Percentiles rank a stretch among this genome's conserved stretches.
Conservation (phyloP, 2,329 filamentous ascomycete genomes). For the Akanthomyces dipterigenus region DNA sequence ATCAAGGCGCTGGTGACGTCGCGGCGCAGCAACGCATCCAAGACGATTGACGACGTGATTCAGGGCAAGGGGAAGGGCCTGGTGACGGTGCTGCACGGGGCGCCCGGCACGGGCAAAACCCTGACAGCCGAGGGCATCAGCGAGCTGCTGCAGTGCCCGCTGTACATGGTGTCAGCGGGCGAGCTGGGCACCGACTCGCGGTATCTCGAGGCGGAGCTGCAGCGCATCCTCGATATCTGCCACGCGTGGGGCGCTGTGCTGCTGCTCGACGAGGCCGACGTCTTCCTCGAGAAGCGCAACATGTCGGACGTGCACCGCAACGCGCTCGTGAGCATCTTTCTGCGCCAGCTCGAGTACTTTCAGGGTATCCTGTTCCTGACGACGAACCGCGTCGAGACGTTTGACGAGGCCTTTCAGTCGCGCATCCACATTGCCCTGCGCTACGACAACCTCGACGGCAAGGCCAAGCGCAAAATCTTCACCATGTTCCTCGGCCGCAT, state of each 20-base stretch:
- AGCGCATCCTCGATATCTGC: conserved; percentile 79
- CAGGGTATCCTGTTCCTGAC: conserved; percentile 87
- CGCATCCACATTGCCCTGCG: conserved; percentile 79
- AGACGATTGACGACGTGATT: conserved; percentile 77
- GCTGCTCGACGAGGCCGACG: conserved; percentile 78
- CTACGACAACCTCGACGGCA: conserved; percentile 66
- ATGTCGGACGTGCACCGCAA: conserved; percentile 81
- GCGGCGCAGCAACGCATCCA: conserved; percentile 73
- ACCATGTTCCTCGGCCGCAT: conserved; percentile 76
- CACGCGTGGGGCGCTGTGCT: conserved; percentile 82
- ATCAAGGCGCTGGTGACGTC: conserved; percentile 73
- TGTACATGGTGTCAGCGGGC: conserved; percentile 78
- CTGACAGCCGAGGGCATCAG: conserved; percentile 82
- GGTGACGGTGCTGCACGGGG: conserved; percentile 73
- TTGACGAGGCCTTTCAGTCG: conserved; percentile 85
- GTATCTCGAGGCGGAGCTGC: conserved; percentile 67
- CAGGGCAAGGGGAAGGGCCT: conserved; percentile 82
- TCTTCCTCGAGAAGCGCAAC: conserved; percentile 76
- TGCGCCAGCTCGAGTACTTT: conserved; percentile 83
- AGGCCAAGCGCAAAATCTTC: conserved; percentile 75
- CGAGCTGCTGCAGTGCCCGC: conserved; percentile 70
- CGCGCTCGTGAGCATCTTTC: conserved; percentile 78
- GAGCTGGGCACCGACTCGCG: conserved; percentile 74
- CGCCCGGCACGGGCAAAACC: conserved; percentile 83
- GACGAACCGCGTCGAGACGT: conserved; percentile 80